Percentiles rank a stretch among this genome's conserved stretches.
phyloP scores from a whole-genome alignment of 495 filamentous ascomycete genomes.

The Haplographium delicatum region DNA sequence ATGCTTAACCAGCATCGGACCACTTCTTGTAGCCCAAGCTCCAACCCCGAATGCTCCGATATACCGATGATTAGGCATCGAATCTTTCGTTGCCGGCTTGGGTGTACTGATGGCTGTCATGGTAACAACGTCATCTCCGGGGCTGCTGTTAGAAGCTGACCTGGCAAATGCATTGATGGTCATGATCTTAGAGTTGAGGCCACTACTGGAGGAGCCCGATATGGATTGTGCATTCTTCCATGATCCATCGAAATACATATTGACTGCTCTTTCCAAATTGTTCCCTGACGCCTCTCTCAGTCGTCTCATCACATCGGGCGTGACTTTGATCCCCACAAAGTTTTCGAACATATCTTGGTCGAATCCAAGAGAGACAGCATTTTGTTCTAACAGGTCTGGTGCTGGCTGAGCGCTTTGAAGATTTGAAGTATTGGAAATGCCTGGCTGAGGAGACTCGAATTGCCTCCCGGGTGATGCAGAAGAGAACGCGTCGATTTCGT shows the following conservation, averaged over 20 bases:
- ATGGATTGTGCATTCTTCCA: conserved; percentile 50
- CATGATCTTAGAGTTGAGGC: conserved; percentile 5
- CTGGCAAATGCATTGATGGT: conserved; percentile 19
- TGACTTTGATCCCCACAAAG: conserved; percentile 65
- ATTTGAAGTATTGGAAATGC: neutral
- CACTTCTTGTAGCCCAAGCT: conserved; percentile 89
- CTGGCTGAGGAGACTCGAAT: neutral
- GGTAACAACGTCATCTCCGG: conserved; percentile 11
- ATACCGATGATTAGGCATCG: conserved; percentile 64
- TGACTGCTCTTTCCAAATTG: conserved; percentile 63
- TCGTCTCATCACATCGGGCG: conserved; percentile 40
- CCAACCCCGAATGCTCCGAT: conserved; percentile 88
- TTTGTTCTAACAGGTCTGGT: conserved; percentile 5
- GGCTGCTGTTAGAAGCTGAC: conserved; percentile 15
- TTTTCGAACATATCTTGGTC: conserved; percentile 63
- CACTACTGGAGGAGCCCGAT: neutral
- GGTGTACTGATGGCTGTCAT: conserved; percentile 4
- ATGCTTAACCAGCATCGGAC: conserved; percentile 63
- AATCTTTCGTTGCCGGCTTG: conserved; percentile 19
- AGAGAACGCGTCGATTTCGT: conserved; percentile 22
- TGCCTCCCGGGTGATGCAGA: neutral
- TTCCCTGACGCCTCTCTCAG: conserved; percentile 56
- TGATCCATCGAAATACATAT: conserved; percentile 91
- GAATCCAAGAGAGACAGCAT: conserved; percentile 37
- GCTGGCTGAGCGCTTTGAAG: conserved; percentile 1